These are phyloP conservation scores for Aphanocladium album DNA, from an alignment of 2,329 filamentous ascomycete genomes.

Conservation along the genomic window DNA sequence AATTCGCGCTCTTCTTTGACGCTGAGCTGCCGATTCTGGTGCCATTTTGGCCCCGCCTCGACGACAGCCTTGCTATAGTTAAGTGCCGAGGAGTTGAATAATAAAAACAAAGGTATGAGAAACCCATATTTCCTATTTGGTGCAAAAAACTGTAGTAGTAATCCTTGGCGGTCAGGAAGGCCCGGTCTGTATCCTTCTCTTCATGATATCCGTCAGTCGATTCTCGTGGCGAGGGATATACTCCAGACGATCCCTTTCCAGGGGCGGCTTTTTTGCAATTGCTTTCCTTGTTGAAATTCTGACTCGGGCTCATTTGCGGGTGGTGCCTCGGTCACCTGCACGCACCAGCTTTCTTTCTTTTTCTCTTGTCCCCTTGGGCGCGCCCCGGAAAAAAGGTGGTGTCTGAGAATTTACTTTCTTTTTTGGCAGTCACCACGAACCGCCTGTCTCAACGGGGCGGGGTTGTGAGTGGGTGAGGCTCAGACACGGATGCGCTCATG, in stretches of 20 bases:
- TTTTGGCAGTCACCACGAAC: conserved; percentile 4
- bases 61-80: background rate
- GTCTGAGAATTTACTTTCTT: background rate
- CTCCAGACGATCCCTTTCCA: background rate
- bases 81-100: background rate
- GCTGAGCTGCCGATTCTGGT: background rate
- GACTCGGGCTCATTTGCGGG: conserved; percentile 3
- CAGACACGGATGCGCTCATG: background rate
- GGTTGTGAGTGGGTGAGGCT: background rate
- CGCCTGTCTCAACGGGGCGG: background rate
- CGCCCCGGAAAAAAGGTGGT: background rate
- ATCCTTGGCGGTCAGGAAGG: background rate
- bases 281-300: background rate
- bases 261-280: background rate
- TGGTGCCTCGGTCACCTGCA: background rate
- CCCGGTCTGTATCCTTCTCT: background rate
- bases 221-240: background rate
- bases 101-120: background rate
- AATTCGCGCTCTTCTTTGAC: background rate
- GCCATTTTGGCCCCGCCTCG: background rate
- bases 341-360: too few relatives aligned
- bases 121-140: background rate
- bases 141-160: background rate
- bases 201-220: background rate
- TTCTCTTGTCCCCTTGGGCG: background rate